These are phyloP conservation scores for Chalaropsis ovoidea DNA, from an alignment of 2,329 filamentous ascomycete species.

Conservation along the genomic window DNA sequence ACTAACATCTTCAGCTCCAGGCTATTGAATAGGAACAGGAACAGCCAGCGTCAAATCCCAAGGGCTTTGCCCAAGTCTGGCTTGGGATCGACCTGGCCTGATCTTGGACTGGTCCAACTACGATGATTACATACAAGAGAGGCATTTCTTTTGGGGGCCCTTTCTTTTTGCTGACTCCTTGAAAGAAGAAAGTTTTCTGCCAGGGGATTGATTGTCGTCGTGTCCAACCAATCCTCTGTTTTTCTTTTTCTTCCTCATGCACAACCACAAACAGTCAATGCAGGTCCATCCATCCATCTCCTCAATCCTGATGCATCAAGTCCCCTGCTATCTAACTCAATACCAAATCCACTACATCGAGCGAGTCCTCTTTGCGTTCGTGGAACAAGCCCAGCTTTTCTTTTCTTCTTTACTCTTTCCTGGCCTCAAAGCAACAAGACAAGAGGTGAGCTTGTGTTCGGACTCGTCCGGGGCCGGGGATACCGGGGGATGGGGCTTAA, in stretches of 20 bases:
- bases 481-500: not conserved
- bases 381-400: too few species aligned
- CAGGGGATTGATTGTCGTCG: not conserved
- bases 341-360: too few species aligned
- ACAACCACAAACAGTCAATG: not conserved
- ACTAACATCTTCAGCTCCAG: slow-evolving; percentile 9
- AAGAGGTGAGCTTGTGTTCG: not conserved
- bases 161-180: too few species aligned
- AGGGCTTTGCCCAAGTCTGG: not conserved
- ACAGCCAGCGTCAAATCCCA: not conserved
- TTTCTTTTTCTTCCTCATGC: not conserved
- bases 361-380: too few species aligned
- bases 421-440: not conserved
- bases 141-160: not conserved
- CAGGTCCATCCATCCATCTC: not conserved
- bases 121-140: not conserved
- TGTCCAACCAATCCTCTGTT: not conserved
- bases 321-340: not conserved
- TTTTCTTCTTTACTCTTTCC: too few species aligned
- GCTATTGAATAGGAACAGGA: slow-evolving; percentile 1
- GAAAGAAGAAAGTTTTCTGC: not conserved
- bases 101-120: not conserved
- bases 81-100: slow-evolving; percentile 6
- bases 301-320: not conserved
- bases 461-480: not conserved